Percentiles rank a stretch among this genome's conserved stretches.
These are phyloP conservation scores for Fomes fomentarius DNA, from an alignment of 1,284 basidiomycete genomes.

Conservation along the genomic window DNA sequence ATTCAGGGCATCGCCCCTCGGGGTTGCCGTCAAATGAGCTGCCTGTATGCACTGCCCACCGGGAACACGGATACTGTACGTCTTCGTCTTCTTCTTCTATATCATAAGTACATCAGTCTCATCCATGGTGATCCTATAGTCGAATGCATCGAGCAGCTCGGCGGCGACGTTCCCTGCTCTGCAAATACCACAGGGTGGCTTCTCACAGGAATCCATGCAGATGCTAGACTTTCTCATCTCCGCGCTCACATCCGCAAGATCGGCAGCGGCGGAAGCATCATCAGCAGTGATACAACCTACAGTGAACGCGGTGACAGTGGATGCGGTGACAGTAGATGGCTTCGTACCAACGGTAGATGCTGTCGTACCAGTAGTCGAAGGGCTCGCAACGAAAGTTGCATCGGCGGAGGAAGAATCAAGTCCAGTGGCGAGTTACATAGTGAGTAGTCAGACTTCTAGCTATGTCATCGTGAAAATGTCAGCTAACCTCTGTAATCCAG, in stretches of 20 bases:
- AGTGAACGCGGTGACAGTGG: background rate
- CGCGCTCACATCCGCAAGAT: constrained; percentile 1
- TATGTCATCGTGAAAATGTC: background rate
- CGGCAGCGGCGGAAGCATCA: background rate
- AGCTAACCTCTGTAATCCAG: background rate
- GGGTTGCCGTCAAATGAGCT: constrained; percentile 12
- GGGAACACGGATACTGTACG: background rate
- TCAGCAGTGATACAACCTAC: background rate
- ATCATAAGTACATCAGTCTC: background rate
- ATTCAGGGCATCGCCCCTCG: background rate
- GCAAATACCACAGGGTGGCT: background rate
- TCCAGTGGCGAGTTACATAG: background rate
- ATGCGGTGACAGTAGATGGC: background rate
- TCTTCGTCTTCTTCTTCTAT: background rate
- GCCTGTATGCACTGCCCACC: constrained; percentile 9
- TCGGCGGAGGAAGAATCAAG: background rate
- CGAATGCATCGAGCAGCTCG: background rate
- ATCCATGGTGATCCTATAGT: background rate
- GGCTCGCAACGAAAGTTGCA: background rate
- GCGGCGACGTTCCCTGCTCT: background rate
- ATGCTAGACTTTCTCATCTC: constrained; percentile 12
- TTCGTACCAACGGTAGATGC: background rate
- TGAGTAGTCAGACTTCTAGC: background rate
- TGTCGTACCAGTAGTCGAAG: background rate
- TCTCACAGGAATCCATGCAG: constrained; percentile 5